phyloP scores from a whole-genome alignment of 208 protist species.

The Endotrypanum monterogeii region DNA sequence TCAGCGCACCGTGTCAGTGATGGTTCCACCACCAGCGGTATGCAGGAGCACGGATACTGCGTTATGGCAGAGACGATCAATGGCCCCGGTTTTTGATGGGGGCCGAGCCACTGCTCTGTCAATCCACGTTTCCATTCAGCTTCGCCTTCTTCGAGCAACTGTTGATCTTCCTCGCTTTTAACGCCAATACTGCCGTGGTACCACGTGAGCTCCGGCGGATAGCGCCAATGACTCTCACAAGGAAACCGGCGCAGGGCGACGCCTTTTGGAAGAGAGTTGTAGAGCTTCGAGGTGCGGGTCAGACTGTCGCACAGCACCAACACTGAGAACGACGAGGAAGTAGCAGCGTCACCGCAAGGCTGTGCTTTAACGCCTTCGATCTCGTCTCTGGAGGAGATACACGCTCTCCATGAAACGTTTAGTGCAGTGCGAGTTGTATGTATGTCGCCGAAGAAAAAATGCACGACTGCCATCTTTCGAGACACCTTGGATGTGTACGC shows the following conservation, averaged over 20 bases:
- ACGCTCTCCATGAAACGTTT: constrained; percentile 21
- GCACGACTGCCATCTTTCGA: constrained; percentile 40
- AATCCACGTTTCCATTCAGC: constrained; percentile 40
- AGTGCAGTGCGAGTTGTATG: constrained; percentile 63
- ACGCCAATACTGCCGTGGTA: constrained; percentile 57
- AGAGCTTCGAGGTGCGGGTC: constrained; percentile 19
- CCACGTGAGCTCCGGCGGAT: constrained; percentile 56
- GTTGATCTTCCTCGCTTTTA: constrained; percentile 26
- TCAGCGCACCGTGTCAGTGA: constrained; percentile 63
- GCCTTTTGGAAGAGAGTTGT: constrained; percentile 14
- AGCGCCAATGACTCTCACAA: constrained; percentile 36
- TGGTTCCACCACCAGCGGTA: constrained; percentile 46
- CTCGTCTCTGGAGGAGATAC: neutral
- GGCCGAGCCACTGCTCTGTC: constrained; percentile 36
- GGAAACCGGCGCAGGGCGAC: constrained; percentile 21
- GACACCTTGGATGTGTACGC: constrained; percentile 22
- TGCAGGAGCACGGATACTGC: constrained; percentile 36
- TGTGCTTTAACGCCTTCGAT: neutral
- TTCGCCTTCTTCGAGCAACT: constrained; percentile 32
- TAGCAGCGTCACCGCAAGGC: constrained; percentile 1
- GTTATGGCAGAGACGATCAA: constrained; percentile 51
- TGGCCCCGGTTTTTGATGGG: constrained; percentile 23
- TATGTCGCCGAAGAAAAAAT: constrained; percentile 78
- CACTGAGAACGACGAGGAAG: constrained; percentile 5
- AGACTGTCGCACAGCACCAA: constrained; percentile 41